Conservation (phyloP, 805 yeast species). For the Pichia eremophila region DNA sequence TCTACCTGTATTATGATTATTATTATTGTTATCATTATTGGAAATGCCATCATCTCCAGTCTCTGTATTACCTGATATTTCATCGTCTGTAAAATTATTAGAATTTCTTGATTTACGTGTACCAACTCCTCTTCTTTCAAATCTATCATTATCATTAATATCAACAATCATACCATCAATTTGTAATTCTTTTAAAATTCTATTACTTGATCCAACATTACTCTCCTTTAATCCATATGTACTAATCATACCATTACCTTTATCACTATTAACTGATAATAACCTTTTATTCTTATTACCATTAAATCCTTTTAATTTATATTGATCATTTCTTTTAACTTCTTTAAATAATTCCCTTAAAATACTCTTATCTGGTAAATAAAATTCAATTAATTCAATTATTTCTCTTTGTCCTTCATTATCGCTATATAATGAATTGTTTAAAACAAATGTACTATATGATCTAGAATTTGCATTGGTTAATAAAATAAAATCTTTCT, state of each 20-base stretch:
- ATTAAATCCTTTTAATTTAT: not conserved
- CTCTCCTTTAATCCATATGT: slow-evolving; percentile 6
- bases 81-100: not conserved
- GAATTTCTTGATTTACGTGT: not conserved
- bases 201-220: not conserved
- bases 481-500: slow-evolving; percentile 25
- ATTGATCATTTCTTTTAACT: slow-evolving; percentile 4
- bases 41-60: too few species aligned
- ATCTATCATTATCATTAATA: not conserved
- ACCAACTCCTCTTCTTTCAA: not conserved
- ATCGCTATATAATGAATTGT: slow-evolving; percentile 14
- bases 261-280: not conserved
- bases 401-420: slow-evolving; percentile 16
- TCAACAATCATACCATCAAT: slow-evolving; percentile 9
- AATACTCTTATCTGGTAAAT: slow-evolving; percentile 8
- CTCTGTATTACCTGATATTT: not conserved
- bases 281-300: not conserved
- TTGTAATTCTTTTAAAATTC: slow-evolving; percentile 8
- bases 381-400: slow-evolving; percentile 10
- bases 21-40: too few species aligned
- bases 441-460: slow-evolving; percentile 18
- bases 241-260: slow-evolving; percentile 5
- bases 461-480: slow-evolving; percentile 21
- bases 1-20: not conserved
- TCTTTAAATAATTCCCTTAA: slow-evolving; percentile 7